Conservation (phyloP, 179 eudicot genomes). For the Patellifolia procumbens region DNA sequence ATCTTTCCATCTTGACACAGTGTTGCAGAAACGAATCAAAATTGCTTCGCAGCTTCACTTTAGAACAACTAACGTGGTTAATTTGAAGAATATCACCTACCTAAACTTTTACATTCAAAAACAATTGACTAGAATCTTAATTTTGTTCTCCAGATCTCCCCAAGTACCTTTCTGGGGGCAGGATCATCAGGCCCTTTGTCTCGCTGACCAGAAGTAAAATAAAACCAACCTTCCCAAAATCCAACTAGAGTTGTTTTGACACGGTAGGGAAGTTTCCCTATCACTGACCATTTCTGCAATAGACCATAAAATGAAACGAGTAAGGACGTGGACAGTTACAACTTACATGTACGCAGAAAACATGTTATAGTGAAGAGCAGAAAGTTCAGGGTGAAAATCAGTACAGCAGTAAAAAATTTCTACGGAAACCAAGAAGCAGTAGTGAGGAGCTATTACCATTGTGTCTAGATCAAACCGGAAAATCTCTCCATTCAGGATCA, state of each 20-base stretch:
- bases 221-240: slow-evolving; percentile 82
- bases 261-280: slow-evolving; percentile 91
- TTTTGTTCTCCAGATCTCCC: slow-evolving; percentile 93
- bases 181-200: slow-evolving; percentile 96
- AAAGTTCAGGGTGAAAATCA: background rate
- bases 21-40: background rate
- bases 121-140: slow-evolving; percentile 46
- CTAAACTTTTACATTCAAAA: background rate
- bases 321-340: background rate
- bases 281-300: slow-evolving; percentile 81
- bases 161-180: slow-evolving; percentile 80
- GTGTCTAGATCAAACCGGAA: slow-evolving; percentile 73
- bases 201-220: slow-evolving; percentile 94
- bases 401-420: background rate
- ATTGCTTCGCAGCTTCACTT: slow-evolving; percentile 1
- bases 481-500: slow-evolving; percentile 77
- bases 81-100: slow-evolving; percentile 23
- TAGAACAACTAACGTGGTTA: slow-evolving; percentile 12
- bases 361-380: background rate
- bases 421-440: background rate
- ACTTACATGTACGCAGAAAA: background rate
- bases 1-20: background rate
- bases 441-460: slow-evolving; percentile 43
- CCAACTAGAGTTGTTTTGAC: slow-evolving; percentile 94
- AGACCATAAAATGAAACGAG: slow-evolving; percentile 3